Evolutionary conservation across 768 basidiomycete genomes (phyloP).

Genomic region (Podaxis sp.): DNA sequence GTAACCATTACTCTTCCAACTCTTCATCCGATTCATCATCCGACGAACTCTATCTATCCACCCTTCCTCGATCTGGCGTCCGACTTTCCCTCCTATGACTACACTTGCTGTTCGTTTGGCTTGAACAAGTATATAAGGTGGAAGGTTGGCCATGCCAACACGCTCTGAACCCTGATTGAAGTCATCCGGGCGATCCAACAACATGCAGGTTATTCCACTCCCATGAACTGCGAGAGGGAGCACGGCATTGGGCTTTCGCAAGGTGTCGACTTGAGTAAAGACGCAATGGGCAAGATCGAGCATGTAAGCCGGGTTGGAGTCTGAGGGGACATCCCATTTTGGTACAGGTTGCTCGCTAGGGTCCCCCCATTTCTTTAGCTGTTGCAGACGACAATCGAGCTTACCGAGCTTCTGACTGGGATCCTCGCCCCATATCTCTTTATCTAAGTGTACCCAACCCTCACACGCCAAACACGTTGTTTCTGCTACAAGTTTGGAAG

Average conservation of each 20-base stretch:
- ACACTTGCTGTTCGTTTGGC: slow-evolving; percentile 2
- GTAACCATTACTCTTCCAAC: background rate
- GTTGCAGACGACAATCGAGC: slow-evolving; percentile 13
- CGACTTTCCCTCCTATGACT: background rate
- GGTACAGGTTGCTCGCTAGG: background rate
- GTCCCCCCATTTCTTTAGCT: slow-evolving; percentile 16
- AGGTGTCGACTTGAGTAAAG: background rate
- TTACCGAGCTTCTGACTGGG: slow-evolving; percentile 7
- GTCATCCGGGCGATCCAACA: slow-evolving; percentile 16
- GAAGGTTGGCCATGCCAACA: slow-evolving; percentile 21
- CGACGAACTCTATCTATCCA: background rate
- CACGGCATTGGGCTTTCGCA: slow-evolving; percentile 9
- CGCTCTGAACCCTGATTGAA: slow-evolving; percentile 2
- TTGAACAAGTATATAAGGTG: slow-evolving; percentile 19
- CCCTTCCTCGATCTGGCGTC: background rate
- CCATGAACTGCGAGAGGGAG: slow-evolving; percentile 19
- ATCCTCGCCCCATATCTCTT: slow-evolving; percentile 8
- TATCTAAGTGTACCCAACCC: slow-evolving; percentile 17
- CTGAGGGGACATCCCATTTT: background rate
- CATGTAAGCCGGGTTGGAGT: background rate
- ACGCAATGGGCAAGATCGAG: slow-evolving; percentile 14
- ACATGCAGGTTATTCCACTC: slow-evolving; percentile 21
- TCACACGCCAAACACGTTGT: slow-evolving; percentile 18
- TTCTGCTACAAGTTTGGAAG: slow-evolving; percentile 12
- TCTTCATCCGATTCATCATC: background rate